Evolutionary conservation across 345 rosid species (phyloP).

Genomic region (Hibiscus tridactylites): DNA sequence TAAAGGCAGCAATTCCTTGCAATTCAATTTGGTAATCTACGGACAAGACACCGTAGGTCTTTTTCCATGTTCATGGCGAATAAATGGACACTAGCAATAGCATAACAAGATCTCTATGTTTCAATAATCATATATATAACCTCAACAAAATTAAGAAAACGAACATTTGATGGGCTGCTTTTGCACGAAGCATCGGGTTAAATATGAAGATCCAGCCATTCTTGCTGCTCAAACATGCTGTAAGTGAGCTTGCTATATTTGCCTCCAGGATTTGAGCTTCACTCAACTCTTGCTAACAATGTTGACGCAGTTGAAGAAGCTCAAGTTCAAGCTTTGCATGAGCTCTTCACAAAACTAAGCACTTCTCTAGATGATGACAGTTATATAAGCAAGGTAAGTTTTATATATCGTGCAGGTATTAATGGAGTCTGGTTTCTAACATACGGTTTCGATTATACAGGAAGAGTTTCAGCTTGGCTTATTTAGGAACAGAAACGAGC

Average conservation of each 20-base stretch:
- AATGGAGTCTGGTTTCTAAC: background rate
- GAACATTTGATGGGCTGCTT: slow-evolving; percentile 1
- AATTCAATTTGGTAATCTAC: too few relatives aligned
- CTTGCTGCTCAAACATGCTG: slow-evolving; percentile 82
- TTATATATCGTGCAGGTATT: too few relatives aligned
- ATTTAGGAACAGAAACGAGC: slow-evolving; percentile 44
- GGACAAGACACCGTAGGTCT: background rate
- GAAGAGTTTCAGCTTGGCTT: slow-evolving; percentile 69
- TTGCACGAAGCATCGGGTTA: slow-evolving; percentile 11
- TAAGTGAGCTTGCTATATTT: slow-evolving; percentile 26
- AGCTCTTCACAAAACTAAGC: slow-evolving; percentile 58
- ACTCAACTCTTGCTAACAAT: background rate
- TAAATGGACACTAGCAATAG: too few relatives aligned
- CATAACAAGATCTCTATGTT: background rate
- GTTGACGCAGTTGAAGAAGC: slow-evolving; percentile 42
- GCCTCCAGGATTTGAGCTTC: background rate
- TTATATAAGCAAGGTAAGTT: slow-evolving; percentile 47
- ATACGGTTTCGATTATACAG: slow-evolving; percentile 18
- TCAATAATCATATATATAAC: background rate
- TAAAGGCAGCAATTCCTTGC: too few relatives aligned
- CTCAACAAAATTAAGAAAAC: background rate
- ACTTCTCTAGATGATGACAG: slow-evolving; percentile 49
- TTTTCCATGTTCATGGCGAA: too few relatives aligned
- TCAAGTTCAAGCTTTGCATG: slow-evolving; percentile 46
- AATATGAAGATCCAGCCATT: slow-evolving; percentile 38